These are phyloP conservation scores for Hysterangium stoloniferum DNA, from an alignment of 768 basidiomycete species.

Conservation along the genomic window DNA sequence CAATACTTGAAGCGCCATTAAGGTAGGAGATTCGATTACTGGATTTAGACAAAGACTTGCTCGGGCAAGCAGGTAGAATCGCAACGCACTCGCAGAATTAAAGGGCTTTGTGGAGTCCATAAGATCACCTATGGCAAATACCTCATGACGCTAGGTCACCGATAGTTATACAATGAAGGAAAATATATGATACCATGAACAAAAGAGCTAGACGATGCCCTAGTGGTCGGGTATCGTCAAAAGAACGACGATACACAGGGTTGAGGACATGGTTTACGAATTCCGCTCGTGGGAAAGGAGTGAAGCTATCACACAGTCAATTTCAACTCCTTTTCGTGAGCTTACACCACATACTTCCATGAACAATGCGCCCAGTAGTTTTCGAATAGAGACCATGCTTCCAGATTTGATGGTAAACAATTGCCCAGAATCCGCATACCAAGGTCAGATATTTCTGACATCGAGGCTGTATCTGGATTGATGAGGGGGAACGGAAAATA, in stretches of 20 bases:
- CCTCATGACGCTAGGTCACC: not conserved
- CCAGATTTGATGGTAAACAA: slow-evolving; percentile 2
- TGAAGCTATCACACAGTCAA: not conserved
- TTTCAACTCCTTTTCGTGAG: not conserved
- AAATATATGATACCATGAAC: slow-evolving; percentile 6
- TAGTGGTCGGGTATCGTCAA: not conserved
- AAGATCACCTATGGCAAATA: slow-evolving; percentile 10
- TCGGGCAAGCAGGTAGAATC: slow-evolving; percentile 6
- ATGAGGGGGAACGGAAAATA: slow-evolving; percentile 3
- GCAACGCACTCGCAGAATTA: not conserved
- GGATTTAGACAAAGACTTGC: slow-evolving; percentile 5
- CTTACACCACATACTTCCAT: slow-evolving; percentile 1
- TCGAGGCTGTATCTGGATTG: not conserved
- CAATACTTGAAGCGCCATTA: slow-evolving; percentile 9
- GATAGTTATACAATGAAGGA: not conserved
- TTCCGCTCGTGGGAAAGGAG: slow-evolving; percentile 1
- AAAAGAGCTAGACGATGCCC: slow-evolving; percentile 1
- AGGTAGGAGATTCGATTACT: slow-evolving; percentile 5
- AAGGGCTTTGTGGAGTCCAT: slow-evolving; percentile 9
- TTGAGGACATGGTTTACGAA: slow-evolving; percentile 5
- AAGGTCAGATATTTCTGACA: too few species aligned
- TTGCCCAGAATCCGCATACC: slow-evolving; percentile 5
- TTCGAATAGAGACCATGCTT: slow-evolving; percentile 6
- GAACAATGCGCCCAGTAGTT: slow-evolving; percentile 10
- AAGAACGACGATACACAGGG: slow-evolving; percentile 1